These are phyloP conservation scores for Monilinia fructigena DNA, from an alignment of 2,329 filamentous ascomycete species.

Conservation along the genomic window DNA sequence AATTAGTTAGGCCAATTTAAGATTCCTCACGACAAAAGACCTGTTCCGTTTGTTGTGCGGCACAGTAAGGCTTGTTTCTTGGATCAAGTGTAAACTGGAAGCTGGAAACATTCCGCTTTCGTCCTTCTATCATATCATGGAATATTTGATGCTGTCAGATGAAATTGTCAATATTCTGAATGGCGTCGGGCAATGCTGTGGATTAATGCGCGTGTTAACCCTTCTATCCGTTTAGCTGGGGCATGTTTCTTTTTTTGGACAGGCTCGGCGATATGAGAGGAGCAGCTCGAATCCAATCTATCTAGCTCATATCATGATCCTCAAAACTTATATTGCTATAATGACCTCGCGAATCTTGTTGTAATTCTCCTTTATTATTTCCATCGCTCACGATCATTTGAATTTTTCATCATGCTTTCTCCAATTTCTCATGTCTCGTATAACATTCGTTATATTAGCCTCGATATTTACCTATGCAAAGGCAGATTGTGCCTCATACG, in stretches of 20 bases:
- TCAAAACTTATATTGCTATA: constrained; percentile 11
- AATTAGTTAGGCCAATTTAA: not conserved
- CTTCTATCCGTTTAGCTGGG: constrained; percentile 14
- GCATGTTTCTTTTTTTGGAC: constrained; percentile 22
- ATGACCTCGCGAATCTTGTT: constrained; percentile 2
- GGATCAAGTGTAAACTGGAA: constrained; percentile 3
- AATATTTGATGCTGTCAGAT: not conserved
- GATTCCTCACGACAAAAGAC: not conserved
- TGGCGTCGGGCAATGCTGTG: not conserved
- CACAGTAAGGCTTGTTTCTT: constrained; percentile 9
- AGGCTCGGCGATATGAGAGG: constrained; percentile 9
- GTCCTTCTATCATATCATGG: constrained; percentile 9
- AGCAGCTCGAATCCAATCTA: not conserved
- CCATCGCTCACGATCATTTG: constrained; percentile 10
- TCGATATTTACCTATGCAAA: constrained; percentile 9
- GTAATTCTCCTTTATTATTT: not conserved
- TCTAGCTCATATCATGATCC: not conserved
- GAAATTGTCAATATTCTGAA: constrained; percentile 2
- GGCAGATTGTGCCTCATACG: constrained; percentile 21
- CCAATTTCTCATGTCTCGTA: constrained; percentile 8
- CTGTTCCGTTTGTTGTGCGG: not conserved
- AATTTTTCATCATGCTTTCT: constrained; percentile 21
- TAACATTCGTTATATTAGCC: constrained; percentile 17
- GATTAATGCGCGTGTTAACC: constrained; percentile 10
- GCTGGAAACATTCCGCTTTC: constrained; percentile 16